Evolutionary conservation across 108 stramenopile species (phyloP).

Genomic region (Nitzschia sp.): DNA sequence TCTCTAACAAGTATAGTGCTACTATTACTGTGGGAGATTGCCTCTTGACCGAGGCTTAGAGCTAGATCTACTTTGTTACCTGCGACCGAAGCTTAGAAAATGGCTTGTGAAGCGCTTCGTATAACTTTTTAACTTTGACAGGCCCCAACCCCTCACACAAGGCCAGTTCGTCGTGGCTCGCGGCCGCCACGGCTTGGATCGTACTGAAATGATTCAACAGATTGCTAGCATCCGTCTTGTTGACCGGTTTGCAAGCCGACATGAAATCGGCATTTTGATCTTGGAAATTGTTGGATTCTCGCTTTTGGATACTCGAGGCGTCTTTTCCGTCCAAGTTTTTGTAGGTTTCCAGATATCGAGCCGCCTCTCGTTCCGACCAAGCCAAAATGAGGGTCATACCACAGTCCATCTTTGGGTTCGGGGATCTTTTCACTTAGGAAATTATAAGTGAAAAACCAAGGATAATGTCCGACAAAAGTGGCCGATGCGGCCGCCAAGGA

Average conservation of each 20-base stretch:
- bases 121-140: slow-evolving; percentile 75
- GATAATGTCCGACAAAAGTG: slow-evolving; percentile 98
- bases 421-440: slow-evolving; percentile 90
- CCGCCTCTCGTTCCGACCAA: slow-evolving; percentile 89
- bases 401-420: too few relatives aligned
- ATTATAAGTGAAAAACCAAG: slow-evolving; percentile 98
- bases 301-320: slow-evolving; percentile 72
- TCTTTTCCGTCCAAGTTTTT: slow-evolving; percentile 92
- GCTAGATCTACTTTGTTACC: too few relatives aligned
- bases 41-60: too few relatives aligned
- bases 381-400: slow-evolving; percentile 84
- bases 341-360: slow-evolving; percentile 93
- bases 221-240: slow-evolving; percentile 82
- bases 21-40: too few relatives aligned
- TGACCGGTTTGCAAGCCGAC: slow-evolving; percentile 57
- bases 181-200: slow-evolving; percentile 51
- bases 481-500: slow-evolving; percentile 92
- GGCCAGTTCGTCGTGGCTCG: slow-evolving; percentile 76
- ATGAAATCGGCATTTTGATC: slow-evolving; percentile 73
- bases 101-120: slow-evolving; percentile 81
- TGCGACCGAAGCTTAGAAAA: slow-evolving; percentile 46
- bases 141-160: slow-evolving; percentile 80
- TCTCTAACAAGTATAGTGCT: too few relatives aligned
- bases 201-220: slow-evolving; percentile 69
- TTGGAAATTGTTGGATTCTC: slow-evolving; percentile 56